These are phyloP conservation scores for Colletotrichum theobromicola DNA, from an alignment of 2,329 filamentous ascomycete species.

Conservation along the genomic window DNA sequence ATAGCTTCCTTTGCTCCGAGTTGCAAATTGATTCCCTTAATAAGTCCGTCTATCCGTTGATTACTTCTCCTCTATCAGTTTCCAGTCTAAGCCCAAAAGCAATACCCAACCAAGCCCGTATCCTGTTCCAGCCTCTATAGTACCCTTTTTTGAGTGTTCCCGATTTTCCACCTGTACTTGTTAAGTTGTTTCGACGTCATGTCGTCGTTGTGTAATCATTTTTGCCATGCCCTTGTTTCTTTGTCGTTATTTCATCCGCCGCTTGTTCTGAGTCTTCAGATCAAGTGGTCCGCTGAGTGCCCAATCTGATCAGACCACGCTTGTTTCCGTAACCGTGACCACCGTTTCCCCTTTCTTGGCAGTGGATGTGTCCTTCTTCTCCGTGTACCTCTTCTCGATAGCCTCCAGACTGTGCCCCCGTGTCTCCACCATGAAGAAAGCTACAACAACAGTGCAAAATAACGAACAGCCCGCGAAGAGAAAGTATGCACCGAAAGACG, in stretches of 20 bases:
- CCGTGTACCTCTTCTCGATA: constrained; percentile 33
- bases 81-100: background rate
- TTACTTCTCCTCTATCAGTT: background rate
- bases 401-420: constrained; percentile 44
- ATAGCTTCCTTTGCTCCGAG: background rate
- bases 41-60: background rate
- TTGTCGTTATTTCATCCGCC: background rate
- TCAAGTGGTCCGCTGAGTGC: background rate
- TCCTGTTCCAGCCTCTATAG: background rate
- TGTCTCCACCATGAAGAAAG: constrained; percentile 48
- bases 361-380: background rate
- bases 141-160: background rate
- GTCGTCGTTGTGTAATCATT: background rate
- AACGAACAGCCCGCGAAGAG: constrained; percentile 47
- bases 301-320: background rate
- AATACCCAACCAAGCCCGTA: background rate
- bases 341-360: background rate
- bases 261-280: background rate
- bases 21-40: background rate
- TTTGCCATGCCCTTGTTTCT: background rate
- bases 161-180: background rate
- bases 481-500: constrained; percentile 49
- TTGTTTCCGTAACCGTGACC: background rate
- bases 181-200: background rate
- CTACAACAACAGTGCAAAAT: constrained; percentile 38